Evolutionary conservation across 805 yeast genomes (phyloP).

Genomic region (Kodamaea kaohsiungensis): DNA sequence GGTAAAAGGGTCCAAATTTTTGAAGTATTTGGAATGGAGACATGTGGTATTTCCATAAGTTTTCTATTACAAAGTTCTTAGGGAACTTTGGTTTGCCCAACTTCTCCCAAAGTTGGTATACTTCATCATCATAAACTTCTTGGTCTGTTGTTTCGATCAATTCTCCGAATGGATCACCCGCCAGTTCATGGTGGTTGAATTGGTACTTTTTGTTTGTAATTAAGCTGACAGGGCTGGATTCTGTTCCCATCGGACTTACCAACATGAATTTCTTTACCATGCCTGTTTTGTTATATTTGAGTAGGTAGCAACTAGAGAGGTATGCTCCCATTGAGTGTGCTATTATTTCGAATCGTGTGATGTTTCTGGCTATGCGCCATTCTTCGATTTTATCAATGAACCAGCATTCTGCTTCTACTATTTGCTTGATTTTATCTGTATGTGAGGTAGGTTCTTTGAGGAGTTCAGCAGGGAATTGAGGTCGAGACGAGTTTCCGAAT

Average conservation of each 20-base stretch:
- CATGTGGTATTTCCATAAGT: conserved; percentile 39
- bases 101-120: conserved; percentile 27
- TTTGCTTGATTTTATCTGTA: conserved; percentile 30
- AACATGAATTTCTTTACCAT: conserved; percentile 25
- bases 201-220: conserved; percentile 31
- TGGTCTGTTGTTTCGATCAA: conserved; percentile 21
- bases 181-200: conserved; percentile 33
- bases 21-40: conserved; percentile 44
- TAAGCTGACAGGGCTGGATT: conserved; percentile 36
- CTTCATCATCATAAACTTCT: conserved; percentile 17
- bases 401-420: conserved; percentile 39
- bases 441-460: conserved; percentile 20
- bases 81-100: conserved; percentile 43
- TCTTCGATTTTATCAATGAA: conserved; percentile 40
- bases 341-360: conserved; percentile 31
- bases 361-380: conserved; percentile 31
- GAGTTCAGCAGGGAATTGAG: conserved; percentile 35
- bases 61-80: conserved; percentile 26
- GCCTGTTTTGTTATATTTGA: conserved; percentile 34
- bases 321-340: conserved; percentile 48
- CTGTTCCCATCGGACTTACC: conserved; percentile 48
- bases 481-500: conserved; percentile 44
- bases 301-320: conserved; percentile 38
- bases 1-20: conserved; percentile 39
- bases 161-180: conserved; percentile 39